Conservation (phyloP, 805 yeast genomes). For the Dipodascus geniculatus region DNA sequence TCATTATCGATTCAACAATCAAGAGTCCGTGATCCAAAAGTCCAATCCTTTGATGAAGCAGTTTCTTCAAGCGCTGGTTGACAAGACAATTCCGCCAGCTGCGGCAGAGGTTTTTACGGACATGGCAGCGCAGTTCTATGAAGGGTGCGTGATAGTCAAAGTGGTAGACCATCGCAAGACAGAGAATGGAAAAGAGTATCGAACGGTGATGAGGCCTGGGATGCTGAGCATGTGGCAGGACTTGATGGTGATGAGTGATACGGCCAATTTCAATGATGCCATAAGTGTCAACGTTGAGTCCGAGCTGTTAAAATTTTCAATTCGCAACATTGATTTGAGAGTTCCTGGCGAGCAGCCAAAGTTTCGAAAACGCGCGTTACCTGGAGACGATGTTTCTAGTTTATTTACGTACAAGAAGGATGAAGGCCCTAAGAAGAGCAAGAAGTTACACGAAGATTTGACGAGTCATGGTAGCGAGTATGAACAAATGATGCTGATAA, state of each 20-base stretch:
- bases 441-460: constrained; percentile 52
- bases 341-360: constrained; percentile 39
- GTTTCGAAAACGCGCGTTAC: constrained; percentile 8
- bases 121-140: constrained; percentile 72
- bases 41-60: constrained; percentile 61
- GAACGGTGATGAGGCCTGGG: constrained; percentile 71
- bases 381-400: neutral
- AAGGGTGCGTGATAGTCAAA: constrained; percentile 79
- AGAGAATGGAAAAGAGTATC: constrained; percentile 56
- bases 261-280: constrained; percentile 61
- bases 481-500: constrained; percentile 77
- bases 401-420: neutral
- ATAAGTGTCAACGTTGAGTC: constrained; percentile 75
- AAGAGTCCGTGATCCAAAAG: constrained; percentile 78
- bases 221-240: constrained; percentile 77
- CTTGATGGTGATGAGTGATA: constrained; percentile 71
- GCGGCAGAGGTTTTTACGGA: constrained; percentile 83
- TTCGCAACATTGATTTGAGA: constrained; percentile 63
- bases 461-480: constrained; percentile 69
- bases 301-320: constrained; percentile 70
- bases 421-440: constrained; percentile 16
- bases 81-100: constrained; percentile 79
- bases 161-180: constrained; percentile 67
- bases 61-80: constrained; percentile 66
- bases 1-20: constrained; percentile 83